phyloP scores from a whole-genome alignment of 169 alveolate species.

The Eimeria sp. region DNA sequence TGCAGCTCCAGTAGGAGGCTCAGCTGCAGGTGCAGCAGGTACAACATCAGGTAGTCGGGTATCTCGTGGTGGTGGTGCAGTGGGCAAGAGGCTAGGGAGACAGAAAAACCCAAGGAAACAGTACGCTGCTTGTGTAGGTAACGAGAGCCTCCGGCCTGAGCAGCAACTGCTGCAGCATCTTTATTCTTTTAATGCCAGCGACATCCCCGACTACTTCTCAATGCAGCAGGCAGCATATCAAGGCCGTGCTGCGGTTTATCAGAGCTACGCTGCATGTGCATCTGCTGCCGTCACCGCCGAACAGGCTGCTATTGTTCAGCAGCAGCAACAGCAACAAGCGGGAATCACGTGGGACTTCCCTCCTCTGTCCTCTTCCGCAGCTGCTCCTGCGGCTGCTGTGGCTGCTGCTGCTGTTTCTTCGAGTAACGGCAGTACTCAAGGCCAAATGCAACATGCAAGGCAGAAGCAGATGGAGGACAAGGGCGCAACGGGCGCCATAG shows the following conservation, averaged over 20 bases:
- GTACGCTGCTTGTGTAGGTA: neutral
- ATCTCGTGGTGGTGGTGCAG: conserved; percentile 39
- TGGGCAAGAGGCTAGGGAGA: conserved; percentile 38
- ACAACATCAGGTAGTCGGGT: neutral
- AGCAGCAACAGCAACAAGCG: conserved; percentile 25
- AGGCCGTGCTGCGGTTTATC: conserved; percentile 45
- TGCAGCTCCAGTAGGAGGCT: conserved; percentile 10
- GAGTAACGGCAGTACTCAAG: neutral
- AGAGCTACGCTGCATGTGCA: conserved; percentile 67
- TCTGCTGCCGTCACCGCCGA: conserved; percentile 52
- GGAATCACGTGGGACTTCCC: conserved; percentile 47
- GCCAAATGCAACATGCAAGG: conserved; percentile 27
- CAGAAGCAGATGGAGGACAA: conserved; percentile 21
- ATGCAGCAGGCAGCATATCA: conserved; percentile 69
- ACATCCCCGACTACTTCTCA: conserved; percentile 49
- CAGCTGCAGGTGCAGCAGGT: conserved; percentile 45
- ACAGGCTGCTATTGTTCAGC: conserved; percentile 6
- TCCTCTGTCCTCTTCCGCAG: conserved; percentile 17
- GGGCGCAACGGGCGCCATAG: conserved; percentile 25
- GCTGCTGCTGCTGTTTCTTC: conserved; percentile 43
- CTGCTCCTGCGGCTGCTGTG: neutral
- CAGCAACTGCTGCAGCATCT: conserved; percentile 70
- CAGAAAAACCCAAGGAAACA: conserved; percentile 50
- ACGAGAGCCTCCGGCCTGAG: conserved; percentile 35
- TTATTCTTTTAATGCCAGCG: conserved; percentile 28